Evolutionary conservation across 2,329 filamentous ascomycete species (phyloP).

Genomic region (Apiospora hydei): DNA sequence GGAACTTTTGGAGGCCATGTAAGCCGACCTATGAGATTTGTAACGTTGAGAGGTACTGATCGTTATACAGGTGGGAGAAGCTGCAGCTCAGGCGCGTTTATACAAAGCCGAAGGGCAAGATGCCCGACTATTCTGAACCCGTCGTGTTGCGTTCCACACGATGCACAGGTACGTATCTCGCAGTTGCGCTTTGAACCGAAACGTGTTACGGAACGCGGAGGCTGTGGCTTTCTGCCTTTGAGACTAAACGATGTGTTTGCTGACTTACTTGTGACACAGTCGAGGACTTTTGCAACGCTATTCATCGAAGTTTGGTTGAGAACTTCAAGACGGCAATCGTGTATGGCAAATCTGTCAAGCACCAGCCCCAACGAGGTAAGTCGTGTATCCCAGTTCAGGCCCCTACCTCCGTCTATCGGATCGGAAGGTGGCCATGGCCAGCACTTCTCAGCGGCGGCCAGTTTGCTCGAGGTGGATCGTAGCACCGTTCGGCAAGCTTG

Average conservation of each 20-base stretch:
- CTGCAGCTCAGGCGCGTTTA: slow-evolving; percentile 91
- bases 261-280: slow-evolving; percentile 51
- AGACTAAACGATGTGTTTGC: neutral
- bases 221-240: neutral
- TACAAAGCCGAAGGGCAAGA: slow-evolving; percentile 95
- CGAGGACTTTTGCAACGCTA: slow-evolving; percentile 97
- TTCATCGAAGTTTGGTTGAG: slow-evolving; percentile 94
- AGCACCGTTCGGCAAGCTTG: slow-evolving; percentile 1
- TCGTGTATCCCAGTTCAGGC: neutral
- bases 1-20: slow-evolving; percentile 94
- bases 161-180: slow-evolving; percentile 62
- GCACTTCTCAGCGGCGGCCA: neutral
- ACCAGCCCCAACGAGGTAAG: slow-evolving; percentile 82
- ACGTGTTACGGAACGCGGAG: neutral
- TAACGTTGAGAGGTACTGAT: neutral
- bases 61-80: slow-evolving; percentile 78
- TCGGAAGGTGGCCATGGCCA: neutral
- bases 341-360: slow-evolving; percentile 97
- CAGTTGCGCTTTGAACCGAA: neutral
- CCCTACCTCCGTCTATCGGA: neutral
- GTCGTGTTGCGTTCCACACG: slow-evolving; percentile 85
- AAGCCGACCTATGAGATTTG: slow-evolving; percentile 37
- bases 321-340: slow-evolving; percentile 96
- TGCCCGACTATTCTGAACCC: slow-evolving; percentile 90
- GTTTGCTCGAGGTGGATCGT: slow-evolving; percentile 17